These are phyloP conservation scores for Pseudotulostoma volvatum DNA, from an alignment of 495 filamentous ascomycete genomes.

Conservation along the genomic window DNA sequence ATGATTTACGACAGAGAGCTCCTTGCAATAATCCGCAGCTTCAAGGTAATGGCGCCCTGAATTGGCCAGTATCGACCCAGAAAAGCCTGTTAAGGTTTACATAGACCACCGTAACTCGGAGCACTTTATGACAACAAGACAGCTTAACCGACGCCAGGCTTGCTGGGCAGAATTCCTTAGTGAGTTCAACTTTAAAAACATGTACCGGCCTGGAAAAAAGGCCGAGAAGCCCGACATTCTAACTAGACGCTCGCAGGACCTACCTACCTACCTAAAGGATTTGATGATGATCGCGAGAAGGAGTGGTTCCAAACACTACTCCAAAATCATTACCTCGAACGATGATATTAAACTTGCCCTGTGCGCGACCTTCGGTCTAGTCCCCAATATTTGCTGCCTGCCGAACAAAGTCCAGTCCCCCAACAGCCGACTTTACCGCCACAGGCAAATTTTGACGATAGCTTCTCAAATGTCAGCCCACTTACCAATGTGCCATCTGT, in stretches of 20 bases:
- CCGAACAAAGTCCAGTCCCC: not conserved
- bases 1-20: slow-evolving; percentile 17
- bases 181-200: slow-evolving; percentile 4
- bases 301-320: not conserved
- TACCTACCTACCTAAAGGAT: not conserved
- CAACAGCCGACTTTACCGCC: not conserved
- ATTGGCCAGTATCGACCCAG: slow-evolving; percentile 1
- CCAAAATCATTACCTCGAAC: not conserved
- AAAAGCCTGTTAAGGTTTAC: slow-evolving; percentile 1
- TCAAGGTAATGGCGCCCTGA: slow-evolving; percentile 14
- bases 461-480: not conserved
- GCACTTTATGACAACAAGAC: slow-evolving; percentile 11
- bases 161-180: not conserved
- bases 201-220: slow-evolving; percentile 2
- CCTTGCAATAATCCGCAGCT: slow-evolving; percentile 10
- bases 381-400: not conserved
- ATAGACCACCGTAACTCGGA: slow-evolving; percentile 12
- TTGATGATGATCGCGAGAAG: not conserved
- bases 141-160: slow-evolving; percentile 4
- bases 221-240: not conserved
- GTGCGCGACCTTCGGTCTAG: too few species aligned
- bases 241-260: not conserved
- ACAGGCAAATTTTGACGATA: not conserved
- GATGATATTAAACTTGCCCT: not conserved
- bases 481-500: not conserved